These are phyloP conservation scores for Solanum peruvianum DNA, from an alignment of 257 asterid genomes.

Conservation along the genomic window DNA sequence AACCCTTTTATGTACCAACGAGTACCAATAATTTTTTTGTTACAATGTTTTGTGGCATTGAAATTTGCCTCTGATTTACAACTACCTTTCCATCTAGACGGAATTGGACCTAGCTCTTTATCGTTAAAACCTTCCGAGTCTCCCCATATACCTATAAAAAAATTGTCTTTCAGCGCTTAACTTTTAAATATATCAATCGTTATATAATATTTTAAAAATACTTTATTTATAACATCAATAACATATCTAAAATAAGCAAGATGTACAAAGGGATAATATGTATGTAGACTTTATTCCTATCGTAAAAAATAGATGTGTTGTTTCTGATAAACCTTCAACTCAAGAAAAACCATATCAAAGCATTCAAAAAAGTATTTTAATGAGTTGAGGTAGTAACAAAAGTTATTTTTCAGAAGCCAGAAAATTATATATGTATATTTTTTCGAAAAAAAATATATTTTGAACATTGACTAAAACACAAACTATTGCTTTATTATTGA, in stretches of 20 bases:
- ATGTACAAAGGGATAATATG: neutral
- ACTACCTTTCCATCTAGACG: constrained; percentile 4
- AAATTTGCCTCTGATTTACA: neutral
- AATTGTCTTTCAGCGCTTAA: neutral
- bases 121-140: constrained; percentile 2
- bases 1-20: neutral
- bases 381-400: neutral
- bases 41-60: neutral
- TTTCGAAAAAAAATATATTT: neutral
- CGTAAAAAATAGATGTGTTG: too few species aligned
- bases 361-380: too few species aligned
- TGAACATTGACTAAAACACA: neutral
- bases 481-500: neutral
- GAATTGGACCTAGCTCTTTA: constrained; percentile 6
- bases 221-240: neutral
- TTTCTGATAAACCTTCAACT: neutral
- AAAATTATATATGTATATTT: neutral
- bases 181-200: neutral
- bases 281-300: too few species aligned
- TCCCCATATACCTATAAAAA: neutral
- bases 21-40: neutral
- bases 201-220: neutral
- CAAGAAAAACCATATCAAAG: neutral
- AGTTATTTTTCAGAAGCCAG: neutral
- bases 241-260: neutral